Evolutionary conservation across 306 rosid genomes (phyloP), one percentile per base, ranked within the genome.

Genomic region (Cicer pinnatifidum): DNA sequence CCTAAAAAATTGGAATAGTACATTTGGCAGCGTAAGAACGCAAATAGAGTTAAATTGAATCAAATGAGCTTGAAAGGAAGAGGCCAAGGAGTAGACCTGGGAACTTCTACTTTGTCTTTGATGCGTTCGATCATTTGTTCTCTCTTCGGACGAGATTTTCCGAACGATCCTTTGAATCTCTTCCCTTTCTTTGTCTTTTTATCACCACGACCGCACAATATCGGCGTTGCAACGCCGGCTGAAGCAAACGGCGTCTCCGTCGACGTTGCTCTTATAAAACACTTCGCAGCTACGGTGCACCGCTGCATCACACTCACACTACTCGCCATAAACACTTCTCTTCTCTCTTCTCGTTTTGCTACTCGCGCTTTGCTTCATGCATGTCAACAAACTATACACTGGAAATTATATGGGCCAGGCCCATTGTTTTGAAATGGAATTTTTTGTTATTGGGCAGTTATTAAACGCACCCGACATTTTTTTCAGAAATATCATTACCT

Each of bases 61-160:
- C 80, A 93, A 76, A 91, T 87, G 69, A 93, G 97, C 88, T 93
- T 93, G 89, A 93, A 91, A 39, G 98, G 94, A 54, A 93, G 97
- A 78, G 98, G 98, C 98, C 98, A 93, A 76, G 98, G 98, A 73
- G 98, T 88, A 6, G 97, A 91, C 88, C 93, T 88, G 82, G 97
- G 96, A 53, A 93, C 96, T 89, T 93, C 98, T 44, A 88, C 89
- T 85, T 83, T 89, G 79, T 89, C 97, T 84, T 94, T 91, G 59
- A 94, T 86, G 58, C 96, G 96, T 78, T 94, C 92, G 0, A 94
- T 94, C 97, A 41, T 91, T 82, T 91, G 90, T 82, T 94, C 98
- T 82, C 78, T 94, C 85, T 88, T 89, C 2, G 99, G 96, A 77
- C 93, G 77, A 11, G 93, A 9, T 75, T 91, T 94, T 0, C 95